phyloP scores from a whole-genome alignment of 257 asterid species.

The Penstemon davidsonii region DNA sequence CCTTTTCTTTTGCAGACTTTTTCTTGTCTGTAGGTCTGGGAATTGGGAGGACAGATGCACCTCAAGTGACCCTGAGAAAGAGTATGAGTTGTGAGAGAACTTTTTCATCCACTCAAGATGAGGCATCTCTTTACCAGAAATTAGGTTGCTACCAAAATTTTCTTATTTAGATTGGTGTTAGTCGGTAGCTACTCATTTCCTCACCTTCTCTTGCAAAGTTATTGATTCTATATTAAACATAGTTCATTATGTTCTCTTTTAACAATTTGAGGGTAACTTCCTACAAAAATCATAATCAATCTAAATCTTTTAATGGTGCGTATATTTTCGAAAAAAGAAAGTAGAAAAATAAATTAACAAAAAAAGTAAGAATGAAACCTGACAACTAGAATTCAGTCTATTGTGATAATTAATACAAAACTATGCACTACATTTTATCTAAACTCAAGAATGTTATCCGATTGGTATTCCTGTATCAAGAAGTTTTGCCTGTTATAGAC shows the following conservation, averaged over 20 bases:
- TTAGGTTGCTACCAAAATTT: constrained; percentile 43
- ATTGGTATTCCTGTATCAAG: not conserved
- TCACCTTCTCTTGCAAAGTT: not conserved
- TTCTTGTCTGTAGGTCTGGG: constrained; percentile 91
- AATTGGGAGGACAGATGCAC: constrained; percentile 82
- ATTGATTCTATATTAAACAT: not conserved
- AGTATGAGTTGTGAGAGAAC: constrained; percentile 95
- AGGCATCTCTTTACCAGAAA: constrained; percentile 58
- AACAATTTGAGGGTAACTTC: too few relatives aligned
- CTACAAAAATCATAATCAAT: too few relatives aligned
- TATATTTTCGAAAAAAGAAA: too few relatives aligned
- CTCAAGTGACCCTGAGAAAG: constrained; percentile 62
- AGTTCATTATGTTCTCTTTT: constrained; percentile 1
- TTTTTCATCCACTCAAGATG: constrained; percentile 75
- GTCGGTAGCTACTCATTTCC: not conserved
- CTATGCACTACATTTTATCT: too few relatives aligned
- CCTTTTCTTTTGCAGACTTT: constrained; percentile 62
- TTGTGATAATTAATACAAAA: not conserved
- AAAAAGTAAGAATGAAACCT: not conserved
- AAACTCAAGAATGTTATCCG: not conserved
- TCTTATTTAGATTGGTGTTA: constrained; percentile 1
- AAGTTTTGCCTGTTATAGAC: not conserved
- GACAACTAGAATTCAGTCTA: not conserved
- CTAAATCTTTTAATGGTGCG: too few relatives aligned
- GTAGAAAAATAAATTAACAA: too few relatives aligned